phyloP scores from a whole-genome alignment of 208 protist genomes.

The Phytomonas sp. region DNA sequence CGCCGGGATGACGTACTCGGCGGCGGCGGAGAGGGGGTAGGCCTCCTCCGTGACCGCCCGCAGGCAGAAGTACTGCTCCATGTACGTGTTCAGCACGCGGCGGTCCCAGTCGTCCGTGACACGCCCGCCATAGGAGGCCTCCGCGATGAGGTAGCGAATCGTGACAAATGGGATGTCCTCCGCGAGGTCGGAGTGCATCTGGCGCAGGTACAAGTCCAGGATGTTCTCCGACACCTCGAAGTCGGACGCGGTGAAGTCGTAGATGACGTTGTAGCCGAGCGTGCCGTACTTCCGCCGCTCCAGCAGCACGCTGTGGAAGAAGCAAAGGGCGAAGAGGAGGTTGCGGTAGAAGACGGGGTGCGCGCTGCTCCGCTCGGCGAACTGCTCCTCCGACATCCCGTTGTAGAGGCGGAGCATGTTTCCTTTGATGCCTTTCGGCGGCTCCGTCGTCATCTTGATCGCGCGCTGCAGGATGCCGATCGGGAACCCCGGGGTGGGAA shows the following conservation, averaged over 20 bases:
- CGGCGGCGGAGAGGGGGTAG: conserved; percentile 79
- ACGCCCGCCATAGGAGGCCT: conserved; percentile 97
- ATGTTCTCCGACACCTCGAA: conserved; percentile 94
- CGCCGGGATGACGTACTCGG: conserved; percentile 85
- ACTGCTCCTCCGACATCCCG: conserved; percentile 85
- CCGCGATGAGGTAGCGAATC: conserved; percentile 96
- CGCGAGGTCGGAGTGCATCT: conserved; percentile 57
- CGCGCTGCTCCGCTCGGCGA: conserved; percentile 55
- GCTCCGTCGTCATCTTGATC: conserved; percentile 99
- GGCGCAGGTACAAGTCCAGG: conserved; percentile 80
- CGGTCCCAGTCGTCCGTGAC: conserved; percentile 98
- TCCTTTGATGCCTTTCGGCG: conserved; percentile 95
- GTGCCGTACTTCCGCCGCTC: conserved; percentile 98
- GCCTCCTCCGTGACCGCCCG: conserved; percentile 65
- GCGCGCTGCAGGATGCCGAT: conserved; percentile 94
- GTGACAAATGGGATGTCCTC: conserved; percentile 95
- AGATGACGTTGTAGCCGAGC: conserved; percentile 97
- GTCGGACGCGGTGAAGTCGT: conserved; percentile 98
- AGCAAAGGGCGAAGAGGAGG: conserved; percentile 95
- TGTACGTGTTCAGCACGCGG: conserved; percentile 95
- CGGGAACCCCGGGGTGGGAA: conserved; percentile 94
- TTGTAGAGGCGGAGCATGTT: conserved; percentile 97
- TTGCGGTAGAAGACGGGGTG: conserved; percentile 92
- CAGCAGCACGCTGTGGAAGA: conserved; percentile 97
- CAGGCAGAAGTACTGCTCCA: conserved; percentile 92